These are phyloP conservation scores for Pleurotus giganteus DNA, from an alignment of 768 basidiomycete genomes.

Conservation along the genomic window DNA sequence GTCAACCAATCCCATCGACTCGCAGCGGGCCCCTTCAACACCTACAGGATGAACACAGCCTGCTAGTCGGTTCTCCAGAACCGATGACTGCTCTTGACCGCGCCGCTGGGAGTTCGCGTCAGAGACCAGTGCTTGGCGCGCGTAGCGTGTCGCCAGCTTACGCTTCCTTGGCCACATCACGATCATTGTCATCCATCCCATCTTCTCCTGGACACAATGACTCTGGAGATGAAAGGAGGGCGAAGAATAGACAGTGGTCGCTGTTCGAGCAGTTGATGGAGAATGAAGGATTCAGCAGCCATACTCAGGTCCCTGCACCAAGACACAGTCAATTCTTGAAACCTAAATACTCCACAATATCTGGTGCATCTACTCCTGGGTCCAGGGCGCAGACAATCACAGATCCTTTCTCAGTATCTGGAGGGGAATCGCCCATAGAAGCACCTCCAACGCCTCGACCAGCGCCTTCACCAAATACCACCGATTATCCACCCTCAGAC, in stretches of 20 bases:
- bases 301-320: constrained; percentile 7
- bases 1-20: neutral
- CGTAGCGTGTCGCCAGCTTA: constrained; percentile 22
- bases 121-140: constrained; percentile 15
- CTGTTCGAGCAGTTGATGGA: constrained; percentile 73
- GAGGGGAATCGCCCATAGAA: too few relatives aligned
- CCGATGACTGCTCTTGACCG: constrained; percentile 7
- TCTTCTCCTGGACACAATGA: constrained; percentile 15
- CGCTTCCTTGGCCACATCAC: constrained; percentile 11
- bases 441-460: neutral
- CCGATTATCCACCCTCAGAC: constrained; percentile 22
- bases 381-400: neutral
- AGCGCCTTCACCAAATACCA: constrained; percentile 8
- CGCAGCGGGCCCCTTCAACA: neutral
- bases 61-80: constrained; percentile 26
- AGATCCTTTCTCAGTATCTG: neutral
- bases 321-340: constrained; percentile 14
- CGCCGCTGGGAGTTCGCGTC: neutral
- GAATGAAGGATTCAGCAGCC: constrained; percentile 48
- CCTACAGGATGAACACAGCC: neutral
- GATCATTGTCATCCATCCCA: constrained; percentile 7
- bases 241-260: constrained; percentile 45
- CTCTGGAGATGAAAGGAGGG: constrained; percentile 16
- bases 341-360: neutral
- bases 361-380: neutral